Percentiles rank a stretch among this genome's conserved stretches.
These are phyloP conservation scores for Balakata baccata DNA, from an alignment of 345 rosid genomes.

Conservation along the genomic window DNA sequence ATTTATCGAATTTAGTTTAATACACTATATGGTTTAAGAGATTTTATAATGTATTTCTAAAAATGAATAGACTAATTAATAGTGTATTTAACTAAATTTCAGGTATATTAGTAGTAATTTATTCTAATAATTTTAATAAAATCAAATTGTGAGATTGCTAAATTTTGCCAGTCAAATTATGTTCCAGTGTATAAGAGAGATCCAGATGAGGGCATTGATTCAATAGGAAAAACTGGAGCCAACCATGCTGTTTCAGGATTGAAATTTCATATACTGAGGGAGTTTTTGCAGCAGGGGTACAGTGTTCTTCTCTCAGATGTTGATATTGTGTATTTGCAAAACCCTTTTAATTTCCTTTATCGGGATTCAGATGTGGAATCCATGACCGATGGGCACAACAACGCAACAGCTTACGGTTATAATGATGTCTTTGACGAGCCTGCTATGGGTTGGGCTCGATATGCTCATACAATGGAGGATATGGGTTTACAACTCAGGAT, in stretches of 20 bases:
- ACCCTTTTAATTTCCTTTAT: constrained; percentile 28
- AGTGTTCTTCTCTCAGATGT: constrained; percentile 36
- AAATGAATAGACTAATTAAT: too few species aligned
- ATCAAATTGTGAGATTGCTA: constrained; percentile 25
- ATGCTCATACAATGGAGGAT: constrained; percentile 37
- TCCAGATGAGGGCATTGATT: constrained; percentile 24
- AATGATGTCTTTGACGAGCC: constrained; percentile 33
- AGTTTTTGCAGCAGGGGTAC: constrained; percentile 32
- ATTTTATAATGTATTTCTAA: too few species aligned
- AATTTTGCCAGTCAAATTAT: constrained; percentile 23
- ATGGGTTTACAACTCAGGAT: constrained; percentile 33
- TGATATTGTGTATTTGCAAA: constrained; percentile 30
- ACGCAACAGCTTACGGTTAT: constrained; percentile 27
- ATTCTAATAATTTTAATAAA: too few species aligned
- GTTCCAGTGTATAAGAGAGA: constrained; percentile 32
- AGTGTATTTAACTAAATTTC: too few species aligned
- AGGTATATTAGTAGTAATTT: too few species aligned
- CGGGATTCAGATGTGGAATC: constrained; percentile 37
- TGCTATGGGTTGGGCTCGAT: constrained; percentile 34
- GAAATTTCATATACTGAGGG: constrained; percentile 32
- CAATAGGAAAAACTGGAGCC: constrained; percentile 26
- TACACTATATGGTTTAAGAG: too few species aligned
- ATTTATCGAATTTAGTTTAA: too few species aligned
- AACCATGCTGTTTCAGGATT: constrained; percentile 32
- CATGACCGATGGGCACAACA: constrained; percentile 33